These are phyloP conservation scores for Fusarium sp. DNA, from an alignment of 2,329 filamentous ascomycete genomes.

Conservation along the genomic window DNA sequence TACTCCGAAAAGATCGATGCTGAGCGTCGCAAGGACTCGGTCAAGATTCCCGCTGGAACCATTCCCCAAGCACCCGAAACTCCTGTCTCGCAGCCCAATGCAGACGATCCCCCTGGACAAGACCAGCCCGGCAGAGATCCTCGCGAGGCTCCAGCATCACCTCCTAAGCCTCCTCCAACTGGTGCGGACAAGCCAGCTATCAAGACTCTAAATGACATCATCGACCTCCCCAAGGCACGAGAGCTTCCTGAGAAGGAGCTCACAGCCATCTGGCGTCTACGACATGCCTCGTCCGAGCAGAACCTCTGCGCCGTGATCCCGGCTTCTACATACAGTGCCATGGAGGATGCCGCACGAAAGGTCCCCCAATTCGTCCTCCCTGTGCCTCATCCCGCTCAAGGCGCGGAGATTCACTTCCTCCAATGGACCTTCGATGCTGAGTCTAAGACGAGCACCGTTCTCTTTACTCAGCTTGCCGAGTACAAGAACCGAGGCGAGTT, in stretches of 20 bases:
- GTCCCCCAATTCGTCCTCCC: conserved; percentile 94
- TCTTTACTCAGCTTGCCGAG: conserved; percentile 95
- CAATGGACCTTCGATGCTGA: conserved; percentile 91
- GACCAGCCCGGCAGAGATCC: conserved; percentile 31
- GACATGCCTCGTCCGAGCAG: conserved; percentile 80
- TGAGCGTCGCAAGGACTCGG: conserved; percentile 77
- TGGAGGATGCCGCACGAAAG: conserved; percentile 78
- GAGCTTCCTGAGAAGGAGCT: conserved; percentile 85
- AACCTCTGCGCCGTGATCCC: conserved; percentile 90
- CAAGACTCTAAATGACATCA: conserved; percentile 66
- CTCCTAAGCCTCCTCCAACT: conserved; percentile 32
- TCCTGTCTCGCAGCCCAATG: conserved; percentile 57
- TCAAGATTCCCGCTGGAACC: conserved; percentile 55
- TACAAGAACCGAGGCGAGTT: conserved; percentile 93
- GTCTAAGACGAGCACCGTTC: conserved; percentile 78
- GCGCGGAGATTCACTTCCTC: conserved; percentile 94
- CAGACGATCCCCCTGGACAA: conserved; percentile 51
- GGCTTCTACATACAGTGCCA: conserved; percentile 78
- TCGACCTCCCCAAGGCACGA: conserved; percentile 85
- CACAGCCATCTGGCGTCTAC: conserved; percentile 89
- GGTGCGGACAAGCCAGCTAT: conserved; percentile 53
- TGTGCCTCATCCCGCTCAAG: conserved; percentile 76
- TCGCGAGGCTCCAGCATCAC: conserved; percentile 20
- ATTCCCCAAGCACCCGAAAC: conserved; percentile 57
- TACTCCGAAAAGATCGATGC: conserved; percentile 88